Base-by-base conservation (phyloP, 2,329 filamentous ascomycete genomes). In the Sodiomyces alkalinus region DNA sequence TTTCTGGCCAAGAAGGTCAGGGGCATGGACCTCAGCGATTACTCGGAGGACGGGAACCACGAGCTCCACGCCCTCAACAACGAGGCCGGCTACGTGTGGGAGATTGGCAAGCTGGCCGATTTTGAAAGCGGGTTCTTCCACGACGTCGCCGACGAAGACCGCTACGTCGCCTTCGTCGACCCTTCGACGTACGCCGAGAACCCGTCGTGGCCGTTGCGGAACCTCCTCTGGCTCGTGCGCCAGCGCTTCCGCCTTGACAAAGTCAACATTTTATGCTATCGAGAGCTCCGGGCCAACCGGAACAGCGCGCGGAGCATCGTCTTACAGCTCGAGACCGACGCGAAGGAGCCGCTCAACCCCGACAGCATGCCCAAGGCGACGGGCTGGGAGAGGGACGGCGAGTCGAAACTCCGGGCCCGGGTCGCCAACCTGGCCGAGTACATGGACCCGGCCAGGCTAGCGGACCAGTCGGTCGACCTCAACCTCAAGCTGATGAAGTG, bases 401-500 rank as follows among this genome's bases (percentile, higher is more conserved):
- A 69, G 15, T 78, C 80, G 16, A 93, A 92, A 47, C 60, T 96
- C 12, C 70, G 72, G 12, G 74, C 80, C 11, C 75, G 80, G 39
- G 68, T 78, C 12, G 82, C 83, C 10, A 83, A 92, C 43, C 63
- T 98, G 7, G 79, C 80, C 13, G 83, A 90, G 42, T 92, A 93
- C 42, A 87, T 98, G 79, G 86, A 98, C 46, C 87, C 90, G 6
- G 62, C 68, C 19, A 75, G 76, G 44, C 62, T 96, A 12, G 90
- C 90, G 14, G 86, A 96, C 47, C 85, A 92, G 48, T 85, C 86
- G 1, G 87, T 96, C 7, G 90, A 98, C 45, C 65, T 98, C 33
- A 98, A 98, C 45, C 63, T 96, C 34, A 96, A 96, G 55, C 66
- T 98, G 33, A 98, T 98, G 76, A 98, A 94, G 56, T 98, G 90